phyloP scores from a whole-genome alignment of 2,329 filamentous ascomycete genomes.

The Verticillium longisporum region DNA sequence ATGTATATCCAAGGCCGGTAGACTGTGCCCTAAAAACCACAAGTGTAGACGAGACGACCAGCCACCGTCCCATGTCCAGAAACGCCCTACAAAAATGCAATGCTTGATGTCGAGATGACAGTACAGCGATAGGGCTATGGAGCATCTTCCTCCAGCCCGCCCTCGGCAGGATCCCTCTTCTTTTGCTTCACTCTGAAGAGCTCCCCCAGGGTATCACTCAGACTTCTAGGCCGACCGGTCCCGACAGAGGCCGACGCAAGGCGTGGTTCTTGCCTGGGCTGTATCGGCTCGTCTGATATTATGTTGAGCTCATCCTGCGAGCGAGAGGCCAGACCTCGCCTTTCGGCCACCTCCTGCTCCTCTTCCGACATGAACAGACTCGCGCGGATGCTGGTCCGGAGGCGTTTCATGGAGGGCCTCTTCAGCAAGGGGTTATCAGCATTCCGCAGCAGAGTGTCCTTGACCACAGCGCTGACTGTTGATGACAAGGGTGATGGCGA shows the following conservation, averaged over 20 bases:
- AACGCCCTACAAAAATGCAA: conserved; percentile 10
- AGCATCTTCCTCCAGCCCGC: conserved; percentile 11
- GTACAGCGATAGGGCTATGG: background rate
- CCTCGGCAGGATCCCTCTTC: conserved; percentile 13
- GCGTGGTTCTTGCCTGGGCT: background rate
- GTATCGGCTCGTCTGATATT: background rate
- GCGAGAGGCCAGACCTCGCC: background rate
- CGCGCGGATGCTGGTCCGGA: conserved; percentile 43
- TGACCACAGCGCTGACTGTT: conserved; percentile 50
- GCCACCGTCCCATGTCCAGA: conserved; percentile 3
- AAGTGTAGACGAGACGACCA: background rate
- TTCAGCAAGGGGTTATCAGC: conserved; percentile 31
- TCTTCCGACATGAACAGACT: conserved; percentile 48
- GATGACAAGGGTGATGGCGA: conserved; percentile 55
- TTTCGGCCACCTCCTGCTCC: conserved; percentile 20
- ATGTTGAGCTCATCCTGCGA: background rate
- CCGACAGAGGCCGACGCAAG: conserved; percentile 2
- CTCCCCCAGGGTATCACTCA: conserved; percentile 33
- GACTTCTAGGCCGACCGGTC: conserved; percentile 27
- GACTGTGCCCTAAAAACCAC: background rate
- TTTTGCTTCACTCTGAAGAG: conserved; percentile 29
- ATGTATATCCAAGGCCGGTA: background rate
- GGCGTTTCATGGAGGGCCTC: conserved; percentile 37
- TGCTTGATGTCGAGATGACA: conserved; percentile 2
- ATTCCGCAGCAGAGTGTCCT: conserved; percentile 45